Base-by-base conservation (phyloP, 2,329 filamentous ascomycete genomes). In the Colletotrichum sp. region DNA sequence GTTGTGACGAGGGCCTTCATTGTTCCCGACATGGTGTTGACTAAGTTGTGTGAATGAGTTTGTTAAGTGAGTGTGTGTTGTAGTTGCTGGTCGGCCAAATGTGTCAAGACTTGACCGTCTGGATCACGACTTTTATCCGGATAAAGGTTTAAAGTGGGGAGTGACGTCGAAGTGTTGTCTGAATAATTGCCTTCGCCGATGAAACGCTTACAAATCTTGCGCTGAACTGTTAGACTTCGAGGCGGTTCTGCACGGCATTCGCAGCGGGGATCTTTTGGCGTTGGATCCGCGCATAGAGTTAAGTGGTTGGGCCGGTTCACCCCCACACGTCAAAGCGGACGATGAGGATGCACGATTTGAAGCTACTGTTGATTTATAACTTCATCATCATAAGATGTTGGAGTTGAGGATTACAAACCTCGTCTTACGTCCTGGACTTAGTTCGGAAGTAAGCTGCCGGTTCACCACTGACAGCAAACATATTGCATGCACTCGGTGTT, bases 1-100 rank as follows among this genome's bases (percentile, higher is more conserved):
- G 77, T 65, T 1, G 81, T 82, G n/a, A 79, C 89, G 89, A 77
- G 86, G 8, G 83, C 75, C 32, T 39, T 75, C 52, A 76, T 76
- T 13, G 70, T 69, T 26, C 26, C n/a, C 15, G 64, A 12, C 74
- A 74, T 76, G 15, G 3, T 26, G 55, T 15, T 28, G 1, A 2
- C 10, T 26, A 6, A 2, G 10, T 1, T 28, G 65, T 36, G n/a
- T 16, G 28, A 16, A 16, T 34, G 13, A 18, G 65, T 0, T 36
- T 67, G 1, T 2, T 8, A 36, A 48, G 34, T 34, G 32, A 28
- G 22, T 26, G 22, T 16, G 8, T 13, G 26, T 16, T 65, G 32
- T 48, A 22, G 18, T 8, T 18, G n/a, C 10, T 52, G n/a, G n/a
- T n/a, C 10, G 4, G 0, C 0, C 6, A 52, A 13, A 0, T 22